Conservation (phyloP, 768 basidiomycete species). For the Rhodocollybia butyracea region DNA sequence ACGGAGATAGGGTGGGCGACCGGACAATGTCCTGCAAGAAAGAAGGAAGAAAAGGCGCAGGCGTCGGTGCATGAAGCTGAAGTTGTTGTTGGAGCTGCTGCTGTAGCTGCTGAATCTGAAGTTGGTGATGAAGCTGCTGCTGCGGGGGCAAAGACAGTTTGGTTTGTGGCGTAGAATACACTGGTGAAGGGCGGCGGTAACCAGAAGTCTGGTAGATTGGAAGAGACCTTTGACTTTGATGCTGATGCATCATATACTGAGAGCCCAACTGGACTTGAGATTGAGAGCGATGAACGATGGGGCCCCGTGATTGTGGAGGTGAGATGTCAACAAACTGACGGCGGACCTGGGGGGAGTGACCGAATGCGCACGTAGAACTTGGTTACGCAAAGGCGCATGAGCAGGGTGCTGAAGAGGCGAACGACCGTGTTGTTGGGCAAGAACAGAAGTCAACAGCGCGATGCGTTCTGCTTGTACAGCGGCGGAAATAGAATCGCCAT, state of each 20-base stretch:
- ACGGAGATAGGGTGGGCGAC: slow-evolving; percentile 62
- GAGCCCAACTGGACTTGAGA: slow-evolving; percentile 48
- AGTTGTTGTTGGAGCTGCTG: not conserved
- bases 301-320: slow-evolving; percentile 27
- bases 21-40: slow-evolving; percentile 76
- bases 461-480: slow-evolving; percentile 86
- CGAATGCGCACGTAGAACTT: slow-evolving; percentile 39
- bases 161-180: slow-evolving; percentile 31
- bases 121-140: slow-evolving; percentile 14
- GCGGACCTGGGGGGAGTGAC: slow-evolving; percentile 44
- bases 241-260: slow-evolving; percentile 36
- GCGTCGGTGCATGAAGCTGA: slow-evolving; percentile 37
- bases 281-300: slow-evolving; percentile 44
- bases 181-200: slow-evolving; percentile 33
- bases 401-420: slow-evolving; percentile 14
- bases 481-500: slow-evolving; percentile 82
- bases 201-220: slow-evolving; percentile 75
- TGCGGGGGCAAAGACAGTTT: slow-evolving; percentile 17
- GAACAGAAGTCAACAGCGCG: slow-evolving; percentile 71
- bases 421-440: slow-evolving; percentile 50
- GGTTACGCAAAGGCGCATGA: slow-evolving; percentile 10
- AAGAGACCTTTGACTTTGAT: slow-evolving; percentile 25
- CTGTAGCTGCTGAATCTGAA: slow-evolving; percentile 17
- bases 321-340: slow-evolving; percentile 34
- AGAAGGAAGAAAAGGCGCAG: slow-evolving; percentile 61